Conservation (phyloP, 2,329 filamentous ascomycete species). For the Beauveria australis region DNA sequence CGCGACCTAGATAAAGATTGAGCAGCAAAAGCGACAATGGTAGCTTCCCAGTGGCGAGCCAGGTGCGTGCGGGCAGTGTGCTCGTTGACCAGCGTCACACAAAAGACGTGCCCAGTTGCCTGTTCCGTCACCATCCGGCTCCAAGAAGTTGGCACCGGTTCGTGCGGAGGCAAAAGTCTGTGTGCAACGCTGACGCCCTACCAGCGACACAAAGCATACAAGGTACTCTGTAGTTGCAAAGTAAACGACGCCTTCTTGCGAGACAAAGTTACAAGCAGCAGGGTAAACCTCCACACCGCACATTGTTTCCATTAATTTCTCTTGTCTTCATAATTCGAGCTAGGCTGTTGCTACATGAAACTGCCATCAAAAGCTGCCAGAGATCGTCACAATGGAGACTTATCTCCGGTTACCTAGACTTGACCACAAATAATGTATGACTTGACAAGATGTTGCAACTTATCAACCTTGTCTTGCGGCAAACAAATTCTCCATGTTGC, state of each 20-base stretch:
- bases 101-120: background rate
- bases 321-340: background rate
- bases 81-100: background rate
- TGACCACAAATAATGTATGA: too few relatives aligned
- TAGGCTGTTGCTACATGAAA: background rate
- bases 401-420: background rate
- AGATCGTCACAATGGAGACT: background rate
- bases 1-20: too few relatives aligned
- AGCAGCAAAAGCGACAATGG: background rate
- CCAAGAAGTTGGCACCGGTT: background rate
- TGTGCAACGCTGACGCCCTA: background rate
- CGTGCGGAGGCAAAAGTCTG: background rate
- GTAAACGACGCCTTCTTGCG: background rate
- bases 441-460: background rate
- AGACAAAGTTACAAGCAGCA: background rate
- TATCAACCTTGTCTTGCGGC: background rate
- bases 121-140: background rate
- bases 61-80: background rate
- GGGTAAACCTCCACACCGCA: background rate
- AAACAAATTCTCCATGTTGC: background rate
- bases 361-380: background rate
- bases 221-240: background rate
- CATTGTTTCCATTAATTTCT: background rate
- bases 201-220: background rate
- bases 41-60: background rate